phyloP scores from a whole-genome alignment of 164 flowering plant genomes.

The Piper longum region DNA sequence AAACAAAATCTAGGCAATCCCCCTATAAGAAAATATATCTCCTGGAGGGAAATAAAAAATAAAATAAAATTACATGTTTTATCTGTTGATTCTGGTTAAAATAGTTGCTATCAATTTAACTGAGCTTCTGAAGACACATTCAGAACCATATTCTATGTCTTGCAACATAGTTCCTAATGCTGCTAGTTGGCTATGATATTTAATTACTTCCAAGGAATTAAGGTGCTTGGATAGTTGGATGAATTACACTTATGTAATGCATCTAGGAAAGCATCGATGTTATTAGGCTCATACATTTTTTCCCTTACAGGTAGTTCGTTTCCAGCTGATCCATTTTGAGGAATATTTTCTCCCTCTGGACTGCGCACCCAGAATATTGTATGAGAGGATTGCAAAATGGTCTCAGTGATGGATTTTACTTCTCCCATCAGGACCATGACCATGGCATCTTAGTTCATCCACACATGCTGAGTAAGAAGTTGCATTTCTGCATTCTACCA shows the following conservation, averaged over 20 bases:
- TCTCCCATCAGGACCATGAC: constrained; percentile 21
- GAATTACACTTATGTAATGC: constrained; percentile 3
- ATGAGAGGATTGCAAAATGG: constrained; percentile 23
- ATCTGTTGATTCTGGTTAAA: constrained; percentile 8
- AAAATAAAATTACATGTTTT: not conserved
- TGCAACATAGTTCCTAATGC: constrained; percentile 31
- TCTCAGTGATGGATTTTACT: constrained; percentile 14
- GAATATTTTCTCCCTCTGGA: constrained; percentile 14
- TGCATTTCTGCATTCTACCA: constrained; percentile 3
- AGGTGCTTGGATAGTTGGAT: constrained; percentile 11
- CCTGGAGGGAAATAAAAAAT: not conserved
- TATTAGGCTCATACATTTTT: constrained; percentile 19
- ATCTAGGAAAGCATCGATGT: constrained; percentile 17
- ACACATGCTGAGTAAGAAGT: not conserved
- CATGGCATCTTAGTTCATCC: constrained; percentile 1
- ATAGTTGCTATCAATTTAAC: constrained; percentile 47
- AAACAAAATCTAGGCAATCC: not conserved
- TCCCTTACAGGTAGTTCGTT: constrained; percentile 10
- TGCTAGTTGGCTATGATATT: constrained; percentile 26
- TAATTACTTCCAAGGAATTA: constrained; percentile 10
- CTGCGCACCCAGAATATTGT: constrained; percentile 16
- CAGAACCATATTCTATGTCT: constrained; percentile 35
- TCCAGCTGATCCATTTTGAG: constrained; percentile 11
- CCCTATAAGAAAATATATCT: too few relatives aligned
- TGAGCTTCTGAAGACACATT: constrained; percentile 36